Evolutionary conservation across 805 yeast species (phyloP), one percentile per base, ranked within the genome.

Genomic region (Tetrapisispora phaffii): DNA sequence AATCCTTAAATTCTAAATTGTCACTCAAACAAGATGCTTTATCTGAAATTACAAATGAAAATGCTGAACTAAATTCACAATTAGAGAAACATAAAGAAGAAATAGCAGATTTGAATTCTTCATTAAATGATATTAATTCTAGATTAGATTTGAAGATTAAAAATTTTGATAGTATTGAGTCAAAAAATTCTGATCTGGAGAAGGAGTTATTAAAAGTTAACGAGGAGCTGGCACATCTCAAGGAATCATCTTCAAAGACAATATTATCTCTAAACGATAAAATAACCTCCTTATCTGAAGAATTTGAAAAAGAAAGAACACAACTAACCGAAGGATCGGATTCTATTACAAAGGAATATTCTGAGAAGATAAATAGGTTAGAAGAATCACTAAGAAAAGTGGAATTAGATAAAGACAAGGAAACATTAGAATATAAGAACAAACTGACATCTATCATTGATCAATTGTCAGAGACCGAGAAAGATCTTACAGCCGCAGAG

Each of bases 251-350:
- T 1, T 39, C 53, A 1, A 50, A 23, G 7, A 16, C 55, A 1
- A 48, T 47, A 12, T 20, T 40, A 35, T 20, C 21, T 12, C 38
- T 45, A 15, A 34, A 39, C 37, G 47, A 44, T 20, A 39, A 29
- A 4, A 26, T 31, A 3, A 29, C 28, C 4, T 31, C 26, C 16
- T 44, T 41, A 24, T 19, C 44, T 15, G 28, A 28, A 6, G 39
- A 73, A 36, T 69, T 77, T 47, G 82, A 77, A 40, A 66, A 65
- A 29, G 82, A 77, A 52, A 62, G 82, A 44, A 63, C 60, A 12
- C 59, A 72, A 52, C 55, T 75, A 12, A 69, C 69, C 44, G 73
- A 74, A 44, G 72, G 65, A 41, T 76, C 82, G 0, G 77, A 74
- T 45, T 66, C 75, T 0, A 63, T 72, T 0, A 64, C 75, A 0